Percentiles rank a stretch among this genome's conserved stretches.
phyloP scores from a whole-genome alignment of 208 protist genomes.

The Leishmania amazonensis region DNA sequence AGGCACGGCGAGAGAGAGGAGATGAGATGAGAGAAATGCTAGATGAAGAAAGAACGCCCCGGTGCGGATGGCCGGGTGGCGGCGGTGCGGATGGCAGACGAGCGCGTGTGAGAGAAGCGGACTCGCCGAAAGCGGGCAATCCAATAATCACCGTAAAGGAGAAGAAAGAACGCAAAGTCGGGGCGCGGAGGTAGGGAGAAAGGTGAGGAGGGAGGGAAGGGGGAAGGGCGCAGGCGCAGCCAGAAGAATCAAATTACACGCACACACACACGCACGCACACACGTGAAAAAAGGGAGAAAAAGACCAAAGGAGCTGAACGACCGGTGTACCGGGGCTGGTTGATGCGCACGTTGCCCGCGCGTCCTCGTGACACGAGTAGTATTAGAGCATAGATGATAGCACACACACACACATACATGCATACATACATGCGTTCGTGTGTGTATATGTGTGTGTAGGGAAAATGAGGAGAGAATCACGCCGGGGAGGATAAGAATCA shows the following conservation, averaged over 20 bases:
- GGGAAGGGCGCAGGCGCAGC: not conserved
- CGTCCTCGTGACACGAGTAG: not conserved
- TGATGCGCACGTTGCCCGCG: not conserved
- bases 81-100: not conserved
- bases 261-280: conserved; percentile 13
- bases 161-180: not conserved
- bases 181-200: not conserved
- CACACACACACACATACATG: conserved; percentile 6
- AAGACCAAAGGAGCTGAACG: not conserved
- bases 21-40: not conserved
- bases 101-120: not conserved
- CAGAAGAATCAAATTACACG: not conserved
- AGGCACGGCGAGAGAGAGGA: not conserved
- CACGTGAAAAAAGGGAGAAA: not conserved
- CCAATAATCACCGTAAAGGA: not conserved
- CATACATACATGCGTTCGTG: conserved; percentile 2
- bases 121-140: not conserved
- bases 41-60: not conserved
- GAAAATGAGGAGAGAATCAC: not conserved
- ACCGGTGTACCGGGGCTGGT: not conserved
- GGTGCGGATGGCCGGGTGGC: not conserved
- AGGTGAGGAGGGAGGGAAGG: not conserved
- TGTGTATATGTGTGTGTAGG: not conserved
- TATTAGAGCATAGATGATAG: conserved; percentile 13
- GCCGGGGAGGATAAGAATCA: not conserved